These are phyloP conservation scores for Plasmopara viticola DNA, from an alignment of 352 stramenopile genomes.

Conservation along the genomic window DNA sequence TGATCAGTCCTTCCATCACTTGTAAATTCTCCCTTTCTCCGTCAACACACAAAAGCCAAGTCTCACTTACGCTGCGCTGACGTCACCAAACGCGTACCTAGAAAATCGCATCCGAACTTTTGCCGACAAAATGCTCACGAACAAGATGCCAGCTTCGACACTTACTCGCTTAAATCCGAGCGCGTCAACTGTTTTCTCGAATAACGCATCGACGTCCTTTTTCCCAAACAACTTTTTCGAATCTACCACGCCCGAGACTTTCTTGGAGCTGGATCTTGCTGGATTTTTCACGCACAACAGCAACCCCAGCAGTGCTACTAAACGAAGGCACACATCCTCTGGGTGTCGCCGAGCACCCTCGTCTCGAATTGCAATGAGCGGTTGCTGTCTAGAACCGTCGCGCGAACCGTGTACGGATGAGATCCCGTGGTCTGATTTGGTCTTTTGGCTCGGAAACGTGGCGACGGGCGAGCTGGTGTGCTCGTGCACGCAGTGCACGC, in stretches of 20 bases:
- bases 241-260: conserved; percentile 21
- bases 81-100: conserved; percentile 13
- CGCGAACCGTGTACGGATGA: conserved; percentile 46
- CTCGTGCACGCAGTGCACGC: conserved; percentile 29
- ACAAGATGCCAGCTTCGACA: conserved; percentile 4
- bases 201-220: conserved; percentile 11
- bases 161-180: conserved; percentile 3
- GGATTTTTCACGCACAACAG: conserved; percentile 16
- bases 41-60: background rate
- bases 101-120: background rate
- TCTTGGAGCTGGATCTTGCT: conserved; percentile 19
- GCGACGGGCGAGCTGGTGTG: conserved; percentile 44
- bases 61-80: conserved; percentile 8
- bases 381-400: conserved; percentile 34
- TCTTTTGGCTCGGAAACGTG: conserved; percentile 52
- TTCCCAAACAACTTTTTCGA: conserved; percentile 23
- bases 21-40: conserved; percentile 14
- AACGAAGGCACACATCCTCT: conserved; percentile 16
- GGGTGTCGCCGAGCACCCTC: background rate
- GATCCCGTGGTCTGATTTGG: conserved; percentile 45
- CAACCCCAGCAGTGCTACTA: conserved; percentile 4
- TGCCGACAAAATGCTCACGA: conserved; percentile 13
- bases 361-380: background rate
- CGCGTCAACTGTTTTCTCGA: conserved; percentile 2
- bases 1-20: conserved; percentile 14